phyloP scores from a whole-genome alignment of 106 monocot genomes.

The Posidonia australis region DNA sequence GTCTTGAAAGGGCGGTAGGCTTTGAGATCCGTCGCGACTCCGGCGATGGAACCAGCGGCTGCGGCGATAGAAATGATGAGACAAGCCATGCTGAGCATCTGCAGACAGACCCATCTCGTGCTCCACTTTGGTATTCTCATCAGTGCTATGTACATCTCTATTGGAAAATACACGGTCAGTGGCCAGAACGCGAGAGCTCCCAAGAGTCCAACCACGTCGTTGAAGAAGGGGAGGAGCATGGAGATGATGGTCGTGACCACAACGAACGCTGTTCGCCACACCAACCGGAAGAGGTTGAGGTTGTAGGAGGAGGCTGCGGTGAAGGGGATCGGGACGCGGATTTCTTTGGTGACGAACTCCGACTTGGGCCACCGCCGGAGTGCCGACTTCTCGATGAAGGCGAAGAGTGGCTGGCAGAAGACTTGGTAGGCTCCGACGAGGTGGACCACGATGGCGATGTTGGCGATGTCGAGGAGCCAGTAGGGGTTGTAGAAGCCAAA shows the following conservation, averaged over 20 bases:
- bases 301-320: conserved; percentile 5
- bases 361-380: conserved; percentile 35
- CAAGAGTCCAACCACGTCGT: conserved; percentile 84
- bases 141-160: conserved; percentile 86
- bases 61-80: conserved; percentile 50
- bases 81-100: conserved; percentile 62
- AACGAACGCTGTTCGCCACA: conserved; percentile 71
- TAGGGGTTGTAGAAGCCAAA: conserved; percentile 97
- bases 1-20: conserved; percentile 63
- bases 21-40: conserved; percentile 53
- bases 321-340: conserved; percentile 11
- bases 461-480: conserved; percentile 95
- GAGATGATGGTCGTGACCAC: conserved; percentile 58
- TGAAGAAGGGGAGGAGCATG: conserved; percentile 93
- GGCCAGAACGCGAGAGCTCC: conserved; percentile 92
- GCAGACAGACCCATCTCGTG: conserved; percentile 62
- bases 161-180: conserved; percentile 78
- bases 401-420: conserved; percentile 87
- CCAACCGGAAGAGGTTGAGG: conserved; percentile 57
- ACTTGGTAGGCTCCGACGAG: conserved; percentile 95
- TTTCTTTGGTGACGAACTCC: conserved; percentile 39
- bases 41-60: conserved; percentile 61
- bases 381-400: conserved; percentile 71
- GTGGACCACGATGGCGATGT: conserved; percentile 77
- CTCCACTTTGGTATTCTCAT: conserved; percentile 52